Percentiles rank a stretch among this genome's conserved stretches.
These are phyloP conservation scores for Rhodosporidiobolus sp. DNA, from an alignment of 768 basidiomycete species.

Conservation along the genomic window DNA sequence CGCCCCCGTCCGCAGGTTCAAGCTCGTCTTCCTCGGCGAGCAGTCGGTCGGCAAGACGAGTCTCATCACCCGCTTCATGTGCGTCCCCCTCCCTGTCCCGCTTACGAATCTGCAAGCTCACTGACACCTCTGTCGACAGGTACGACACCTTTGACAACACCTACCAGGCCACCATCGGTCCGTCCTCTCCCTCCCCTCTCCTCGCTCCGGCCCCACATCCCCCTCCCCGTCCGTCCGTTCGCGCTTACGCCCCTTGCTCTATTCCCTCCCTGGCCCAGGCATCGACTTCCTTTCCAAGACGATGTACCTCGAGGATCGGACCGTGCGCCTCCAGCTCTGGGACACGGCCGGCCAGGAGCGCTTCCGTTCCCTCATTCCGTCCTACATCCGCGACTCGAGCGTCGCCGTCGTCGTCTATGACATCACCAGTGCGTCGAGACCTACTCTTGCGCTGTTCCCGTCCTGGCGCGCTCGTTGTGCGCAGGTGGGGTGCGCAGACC, in stretches of 20 bases:
- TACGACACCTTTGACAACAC: constrained; percentile 99
- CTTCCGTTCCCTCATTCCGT: constrained; percentile 94
- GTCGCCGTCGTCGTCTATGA: constrained; percentile 98
- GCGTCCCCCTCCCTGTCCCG: background rate
- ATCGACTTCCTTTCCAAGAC: constrained; percentile 99
- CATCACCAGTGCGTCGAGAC: constrained; percentile 75
- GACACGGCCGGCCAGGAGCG: constrained; percentile 99
- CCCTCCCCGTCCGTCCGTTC: background rate
- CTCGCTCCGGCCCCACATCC: background rate
- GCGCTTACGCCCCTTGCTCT: too few relatives aligned
- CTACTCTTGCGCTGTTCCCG: too few relatives aligned
- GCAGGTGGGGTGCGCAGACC: too few relatives aligned
- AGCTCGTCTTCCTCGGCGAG: constrained; percentile 47
- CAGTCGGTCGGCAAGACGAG: constrained; percentile 86
- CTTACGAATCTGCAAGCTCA: background rate
- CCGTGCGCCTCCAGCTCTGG: constrained; percentile 95
- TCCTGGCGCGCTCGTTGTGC: too few relatives aligned
- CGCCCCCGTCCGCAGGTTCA: constrained; percentile 33
- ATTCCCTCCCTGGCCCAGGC: constrained; percentile 46
- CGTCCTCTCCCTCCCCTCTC: background rate
- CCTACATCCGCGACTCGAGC: constrained; percentile 97
- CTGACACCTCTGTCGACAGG: too few relatives aligned
- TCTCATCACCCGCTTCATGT: constrained; percentile 79
- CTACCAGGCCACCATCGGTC: constrained; percentile 79
- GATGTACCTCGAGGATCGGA: constrained; percentile 98